Base-by-base conservation (phyloP, 164 flowering plant genomes). In the Taxillus chinensis region DNA sequence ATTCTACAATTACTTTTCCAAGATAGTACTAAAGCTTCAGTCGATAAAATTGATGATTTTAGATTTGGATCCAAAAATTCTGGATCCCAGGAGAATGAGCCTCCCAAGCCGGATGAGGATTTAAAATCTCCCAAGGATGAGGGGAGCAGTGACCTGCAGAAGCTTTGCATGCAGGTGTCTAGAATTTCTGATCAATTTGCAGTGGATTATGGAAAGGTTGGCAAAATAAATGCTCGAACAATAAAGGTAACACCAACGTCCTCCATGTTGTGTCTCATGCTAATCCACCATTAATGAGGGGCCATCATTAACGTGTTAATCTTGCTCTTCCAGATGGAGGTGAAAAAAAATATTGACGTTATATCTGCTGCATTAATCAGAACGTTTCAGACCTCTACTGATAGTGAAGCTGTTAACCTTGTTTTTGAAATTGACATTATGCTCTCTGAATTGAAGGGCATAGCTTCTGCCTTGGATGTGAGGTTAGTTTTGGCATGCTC, bases 1-100 rank as follows among this genome's bases (percentile, higher is more conserved):
- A 59, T 79, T 13, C n/a, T 86, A 16, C 27, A 49, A 49, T 39
- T 63, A 5, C 49, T 89, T 49, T 86, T 84, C 65, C 82, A 80
- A 2, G 68, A 76, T 56, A 67, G 48, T 53, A 51, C 16, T 17
- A 27, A 57, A 48, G 67, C 12, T 39, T 39, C 57, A 16, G 45
- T 64, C 11, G 41, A 55, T 12, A 27, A 62, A 40, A 41, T 27
- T 43, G 43, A 4, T 38, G 11, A 41, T 46, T 42, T n/a, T 45
- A 60, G 58, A 16, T 12, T 3, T 12, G 43, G 38, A 41, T 40
- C 43, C 3, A 11, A 8, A 46, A 56, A 41, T 50, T 6, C 7
- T 9, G 10, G 46, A 6, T 43, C 7, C 10, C 46, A 43, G 10
- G 46, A 0, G 10, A 43, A 43, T 43, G 10, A 43, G 7, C 10